A percentile compares a stretch with the other conserved stretches of the same genome.
phyloP scores from a whole-genome alignment of 805 yeast species.

The Teunomyces tritomae region DNA sequence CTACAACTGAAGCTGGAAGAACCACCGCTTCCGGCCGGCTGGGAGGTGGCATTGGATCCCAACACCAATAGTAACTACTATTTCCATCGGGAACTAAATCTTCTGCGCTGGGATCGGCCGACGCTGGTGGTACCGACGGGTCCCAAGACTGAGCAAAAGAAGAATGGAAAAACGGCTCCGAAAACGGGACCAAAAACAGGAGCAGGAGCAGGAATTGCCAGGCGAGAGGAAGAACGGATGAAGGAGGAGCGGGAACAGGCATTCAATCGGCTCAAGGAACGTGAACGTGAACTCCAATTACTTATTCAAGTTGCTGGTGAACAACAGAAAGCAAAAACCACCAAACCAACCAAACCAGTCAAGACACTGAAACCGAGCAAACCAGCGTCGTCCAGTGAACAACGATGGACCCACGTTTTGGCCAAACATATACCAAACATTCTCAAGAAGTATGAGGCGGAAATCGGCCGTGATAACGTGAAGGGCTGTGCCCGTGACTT shows the following conservation, averaged over 20 bases:
- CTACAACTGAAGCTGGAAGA: conserved; percentile 14
- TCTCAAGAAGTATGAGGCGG: conserved; percentile 60
- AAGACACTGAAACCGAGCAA: conserved; percentile 1
- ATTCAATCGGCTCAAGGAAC: conserved; percentile 30
- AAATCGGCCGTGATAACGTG: conserved; percentile 67
- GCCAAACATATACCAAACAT: conserved; percentile 80
- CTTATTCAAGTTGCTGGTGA: conserved; percentile 29
- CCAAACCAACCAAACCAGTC: conserved; percentile 18
- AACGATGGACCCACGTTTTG: conserved; percentile 48
- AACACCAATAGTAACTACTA: conserved; percentile 48
- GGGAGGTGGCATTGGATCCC: conserved; percentile 58
- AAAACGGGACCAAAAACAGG: background rate
- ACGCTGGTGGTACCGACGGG: conserved; percentile 31
- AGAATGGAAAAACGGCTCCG: background rate
- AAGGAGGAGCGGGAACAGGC: conserved; percentile 31
- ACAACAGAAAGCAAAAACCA: conserved; percentile 16
- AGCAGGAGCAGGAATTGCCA: conserved; percentile 15
- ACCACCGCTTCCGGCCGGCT: conserved; percentile 52
- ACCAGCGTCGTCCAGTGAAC: conserved; percentile 12
- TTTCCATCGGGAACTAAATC: conserved; percentile 47
- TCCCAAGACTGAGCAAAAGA: conserved; percentile 16
- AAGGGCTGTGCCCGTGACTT: conserved; percentile 81
- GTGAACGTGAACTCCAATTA: conserved; percentile 35
- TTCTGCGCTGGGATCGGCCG: conserved; percentile 65
- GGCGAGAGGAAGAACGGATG: conserved; percentile 34